Evolutionary conservation across 441 rosid species (phyloP), one percentile per base, ranked within the genome.

Genomic region (Jatropha podagrica): DNA sequence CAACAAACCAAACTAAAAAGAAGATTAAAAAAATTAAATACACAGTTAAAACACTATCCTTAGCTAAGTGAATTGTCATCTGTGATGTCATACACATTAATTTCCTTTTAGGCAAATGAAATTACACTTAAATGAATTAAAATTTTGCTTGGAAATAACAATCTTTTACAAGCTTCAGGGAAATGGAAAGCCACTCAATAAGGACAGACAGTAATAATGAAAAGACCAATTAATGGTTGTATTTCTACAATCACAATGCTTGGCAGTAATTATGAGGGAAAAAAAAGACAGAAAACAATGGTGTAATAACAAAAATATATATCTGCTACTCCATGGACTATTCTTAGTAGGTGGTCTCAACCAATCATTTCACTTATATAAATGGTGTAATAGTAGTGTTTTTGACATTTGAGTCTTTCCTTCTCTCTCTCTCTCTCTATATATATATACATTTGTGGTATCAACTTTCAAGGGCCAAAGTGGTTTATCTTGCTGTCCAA

Each of bases 401-500:
- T 52, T 14, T 41, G 26, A 41, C 17, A 65, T 40, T 3, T 55
- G 23, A 48, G 68, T 52, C 17, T 54, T 23, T 23, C 2, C 56
- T 52, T 17, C n/a, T n/a, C n/a, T n/a, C n/a, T n/a, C n/a, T 52
- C 56, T 52, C n/a, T 54, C 2, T 49, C 9, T 65, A 2, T 40
- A 23, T 65, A 17, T 63, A 64, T 52, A 59, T 62, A 23, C 38
- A 58, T 17, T 40, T 9, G 42, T 26, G 72, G 60, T 67, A 15
- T 23, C 23, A 23, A 23, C 23, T 23, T 8, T 48, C 14, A 68
- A 52, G 66, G 58, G 73, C 72, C 44, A 78, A 76, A 60, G 74
- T 77, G 65, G 18, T 62, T 81, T 71, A 44, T 66, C 80, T 68
- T 74, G 78, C 52, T 71, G 73, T 78, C 70, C 68, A 73, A 72